Percentiles rank a stretch among this genome's conserved stretches.
Conservation (phyloP, 495 filamentous ascomycete species). For the Zalerion maritima region DNA sequence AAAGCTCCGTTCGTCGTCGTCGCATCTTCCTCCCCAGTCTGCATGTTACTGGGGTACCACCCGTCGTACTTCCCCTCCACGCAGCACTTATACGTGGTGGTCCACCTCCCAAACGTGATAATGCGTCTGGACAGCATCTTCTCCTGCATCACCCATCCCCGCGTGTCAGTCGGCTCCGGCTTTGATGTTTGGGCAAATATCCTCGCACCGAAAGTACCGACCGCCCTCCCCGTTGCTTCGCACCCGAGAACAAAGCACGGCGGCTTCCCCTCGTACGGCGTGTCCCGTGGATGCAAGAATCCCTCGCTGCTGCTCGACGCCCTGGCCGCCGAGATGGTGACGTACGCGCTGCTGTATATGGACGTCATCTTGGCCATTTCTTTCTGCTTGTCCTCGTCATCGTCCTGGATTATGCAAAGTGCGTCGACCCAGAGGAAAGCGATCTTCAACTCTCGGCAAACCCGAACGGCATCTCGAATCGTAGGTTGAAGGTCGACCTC, state of each 20-base stretch:
- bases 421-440: slow-evolving; percentile 25
- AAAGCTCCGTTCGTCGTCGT: too few species aligned
- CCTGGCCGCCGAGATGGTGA: slow-evolving; percentile 9
- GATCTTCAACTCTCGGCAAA: slow-evolving; percentile 12
- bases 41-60: too few species aligned
- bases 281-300: background rate
- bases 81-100: too few species aligned
- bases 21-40: too few species aligned
- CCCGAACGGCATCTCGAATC: slow-evolving; percentile 13
- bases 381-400: slow-evolving; percentile 10
- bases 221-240: background rate
- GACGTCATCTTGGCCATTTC: slow-evolving; percentile 13
- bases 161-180: slow-evolving; percentile 1
- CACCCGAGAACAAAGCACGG: background rate
- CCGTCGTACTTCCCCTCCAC: too few species aligned
- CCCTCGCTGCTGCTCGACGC: slow-evolving; percentile 1
- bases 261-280: background rate
- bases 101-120: slow-evolving; percentile 12
- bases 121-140: slow-evolving; percentile 9
- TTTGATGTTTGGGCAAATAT: slow-evolving; percentile 2
- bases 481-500: slow-evolving; percentile 9
- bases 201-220: background rate
- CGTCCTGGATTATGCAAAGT: slow-evolving; percentile 23
- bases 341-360: slow-evolving; percentile 11
- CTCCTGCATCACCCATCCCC: slow-evolving; percentile 14